phyloP scores from a whole-genome alignment of 257 asterid species.

The Handroanthus guayacan region DNA sequence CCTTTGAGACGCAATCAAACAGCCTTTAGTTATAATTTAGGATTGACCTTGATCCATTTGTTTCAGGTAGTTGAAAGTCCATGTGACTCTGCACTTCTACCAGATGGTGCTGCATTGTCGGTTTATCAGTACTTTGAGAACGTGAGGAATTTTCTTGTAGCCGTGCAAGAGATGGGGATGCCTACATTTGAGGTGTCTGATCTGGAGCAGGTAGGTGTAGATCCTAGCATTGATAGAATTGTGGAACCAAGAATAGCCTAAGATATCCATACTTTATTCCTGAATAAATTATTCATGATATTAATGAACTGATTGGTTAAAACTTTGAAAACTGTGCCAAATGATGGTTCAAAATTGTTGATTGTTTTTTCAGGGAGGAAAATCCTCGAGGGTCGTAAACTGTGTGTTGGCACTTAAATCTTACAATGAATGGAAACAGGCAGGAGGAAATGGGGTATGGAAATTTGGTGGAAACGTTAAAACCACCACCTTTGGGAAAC shows the following conservation, averaged over 20 bases:
- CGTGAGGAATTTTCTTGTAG: constrained; percentile 91
- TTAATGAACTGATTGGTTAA: neutral
- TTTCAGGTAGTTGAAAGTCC: constrained; percentile 93
- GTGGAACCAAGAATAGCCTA: neutral
- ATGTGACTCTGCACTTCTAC: constrained; percentile 65
- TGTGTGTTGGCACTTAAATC: constrained; percentile 95
- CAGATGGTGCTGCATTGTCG: constrained; percentile 95
- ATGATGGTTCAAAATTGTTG: constrained; percentile 6
- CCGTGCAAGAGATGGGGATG: constrained; percentile 86
- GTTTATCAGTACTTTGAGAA: constrained; percentile 96
- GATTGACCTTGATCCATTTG: constrained; percentile 33
- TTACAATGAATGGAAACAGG: constrained; percentile 79
- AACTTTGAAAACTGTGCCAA: neutral
- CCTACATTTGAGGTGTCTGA: constrained; percentile 98
- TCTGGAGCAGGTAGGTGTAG: constrained; percentile 76
- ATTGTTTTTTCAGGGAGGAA: constrained; percentile 78
- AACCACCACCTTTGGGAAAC: constrained; percentile 65
- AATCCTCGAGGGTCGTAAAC: constrained; percentile 86
- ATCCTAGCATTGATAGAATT: constrained; percentile 14
- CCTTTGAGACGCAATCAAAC: neutral
- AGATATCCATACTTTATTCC: neutral
- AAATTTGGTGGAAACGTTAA: constrained; percentile 88
- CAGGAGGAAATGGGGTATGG: constrained; percentile 86
- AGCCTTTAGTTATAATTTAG: neutral
- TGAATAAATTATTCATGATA: neutral